Base-by-base conservation (phyloP, 1,139 yeast genomes). In the Suhomyces coccinellae region DNA sequence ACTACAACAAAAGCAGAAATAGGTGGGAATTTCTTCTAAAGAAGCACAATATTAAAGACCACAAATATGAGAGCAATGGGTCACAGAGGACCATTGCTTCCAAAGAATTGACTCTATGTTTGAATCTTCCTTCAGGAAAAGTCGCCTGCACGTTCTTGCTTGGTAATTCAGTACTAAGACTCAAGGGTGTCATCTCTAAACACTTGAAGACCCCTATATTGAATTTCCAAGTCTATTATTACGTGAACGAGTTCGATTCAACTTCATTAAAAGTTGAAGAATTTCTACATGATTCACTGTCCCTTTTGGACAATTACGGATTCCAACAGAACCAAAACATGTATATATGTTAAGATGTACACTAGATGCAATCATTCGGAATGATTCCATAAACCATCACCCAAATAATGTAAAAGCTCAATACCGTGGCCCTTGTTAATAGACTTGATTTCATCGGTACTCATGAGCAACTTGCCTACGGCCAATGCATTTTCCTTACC, bases 401-500 rank as follows among this genome's bases (percentile, higher is more conserved):
- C 97, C 56, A 91, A 73, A 62, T 87, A 85, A 57, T 88, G 93
- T 49, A 87, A 73, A 58, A 90, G 72, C 59, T 91, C 97, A 45
- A 93, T 82, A 59, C 97, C 98, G 55, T 87, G 84, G 29, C 96
- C 97, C 66, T 91, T 91, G 64, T 91, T 91, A 45, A 80, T 75
- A 14, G 80, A 71, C 67, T 86, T 87, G 60, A 91, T 91, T 44
- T 93, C 97, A 58, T 87, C 95, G 2, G 95, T 87, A 53, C 93
- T 83, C 97, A 91, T 89, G 45, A 80, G 70, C 54, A 93, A 73
- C 55, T 83, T 83, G 15, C 98, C 99, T 45, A 93, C 75, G 4
- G 98, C 98, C 66, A 93, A 71, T 0, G 98, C 96, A 58, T 80
- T 75, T 55, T 89, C 96, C 60, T 91, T 91, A 46, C 97, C 97